A percentile compares a stretch with the other conserved stretches of the same genome.
Evolutionary conservation across 2,329 filamentous ascomycete species (phyloP).

Genomic region (Stagonosporopsis rhizophila): DNA sequence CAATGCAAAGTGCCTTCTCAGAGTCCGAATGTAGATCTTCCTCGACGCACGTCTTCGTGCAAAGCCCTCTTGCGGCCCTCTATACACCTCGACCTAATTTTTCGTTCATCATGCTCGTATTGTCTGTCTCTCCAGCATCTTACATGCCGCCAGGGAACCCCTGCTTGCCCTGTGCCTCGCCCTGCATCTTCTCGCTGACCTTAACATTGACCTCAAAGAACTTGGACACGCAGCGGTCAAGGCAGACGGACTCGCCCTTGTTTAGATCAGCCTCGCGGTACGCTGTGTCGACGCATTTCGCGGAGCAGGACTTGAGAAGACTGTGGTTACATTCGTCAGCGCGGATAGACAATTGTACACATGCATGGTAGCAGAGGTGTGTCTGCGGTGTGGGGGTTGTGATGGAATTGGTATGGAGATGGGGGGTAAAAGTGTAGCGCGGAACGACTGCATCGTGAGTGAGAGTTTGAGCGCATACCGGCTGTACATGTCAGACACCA

Average conservation of each 20-base stretch:
- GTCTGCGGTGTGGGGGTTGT: not conserved
- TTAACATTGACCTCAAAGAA: constrained; percentile 99
- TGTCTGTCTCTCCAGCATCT: not conserved
- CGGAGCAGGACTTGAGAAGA: constrained; percentile 85
- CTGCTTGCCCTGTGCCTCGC: constrained; percentile 72
- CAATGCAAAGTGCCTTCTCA: not conserved
- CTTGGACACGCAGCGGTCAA: constrained; percentile 96
- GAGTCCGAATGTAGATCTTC: not conserved
- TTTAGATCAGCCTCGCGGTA: constrained; percentile 97
- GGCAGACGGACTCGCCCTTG: constrained; percentile 98
- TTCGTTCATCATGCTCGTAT: not conserved
- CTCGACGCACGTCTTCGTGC: not conserved
- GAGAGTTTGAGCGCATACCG: constrained; percentile 69
- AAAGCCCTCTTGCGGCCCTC: not conserved
- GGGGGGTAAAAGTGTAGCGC: not conserved
- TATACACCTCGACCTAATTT: not conserved
- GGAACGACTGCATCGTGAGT: not conserved
- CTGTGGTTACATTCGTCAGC: constrained; percentile 54
- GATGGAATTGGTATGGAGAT: not conserved
- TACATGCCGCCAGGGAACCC: constrained; percentile 34
- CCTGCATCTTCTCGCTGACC: constrained; percentile 95
- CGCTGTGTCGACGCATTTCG: constrained; percentile 89
- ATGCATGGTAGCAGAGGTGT: not conserved
- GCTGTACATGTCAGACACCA: constrained; percentile 97
- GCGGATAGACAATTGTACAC: not conserved